Evolutionary conservation across 768 basidiomycete genomes (phyloP).

Genomic region (Hemileccinum rubropunctum): DNA sequence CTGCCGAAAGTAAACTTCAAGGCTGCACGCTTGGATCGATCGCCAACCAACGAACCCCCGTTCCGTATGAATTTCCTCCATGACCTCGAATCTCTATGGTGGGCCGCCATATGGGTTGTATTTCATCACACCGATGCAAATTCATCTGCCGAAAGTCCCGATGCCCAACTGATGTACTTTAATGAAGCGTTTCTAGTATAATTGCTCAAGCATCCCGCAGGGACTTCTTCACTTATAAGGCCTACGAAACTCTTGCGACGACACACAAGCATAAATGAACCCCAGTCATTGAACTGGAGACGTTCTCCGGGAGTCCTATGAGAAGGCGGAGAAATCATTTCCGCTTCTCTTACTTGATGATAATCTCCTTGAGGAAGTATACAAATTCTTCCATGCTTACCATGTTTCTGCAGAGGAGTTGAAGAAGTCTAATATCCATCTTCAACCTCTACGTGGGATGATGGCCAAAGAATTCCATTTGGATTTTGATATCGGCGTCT

Average conservation of each 20-base stretch:
- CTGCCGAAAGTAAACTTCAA: too few relatives aligned
- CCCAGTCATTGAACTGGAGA: background rate
- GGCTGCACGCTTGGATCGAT: too few relatives aligned
- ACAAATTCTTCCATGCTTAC: too few relatives aligned
- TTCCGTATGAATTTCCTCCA: conserved; percentile 16
- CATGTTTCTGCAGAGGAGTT: too few relatives aligned
- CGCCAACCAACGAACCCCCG: too few relatives aligned
- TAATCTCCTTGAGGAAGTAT: background rate
- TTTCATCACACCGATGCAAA: background rate
- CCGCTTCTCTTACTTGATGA: background rate
- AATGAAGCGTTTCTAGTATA: background rate
- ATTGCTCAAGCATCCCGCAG: background rate
- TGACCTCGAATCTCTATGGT: conserved; percentile 15
- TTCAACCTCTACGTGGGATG: too few relatives aligned
- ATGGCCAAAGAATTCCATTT: conserved; percentile 79
- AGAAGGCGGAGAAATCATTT: background rate
- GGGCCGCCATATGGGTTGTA: conserved; percentile 7
- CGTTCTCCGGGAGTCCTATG: background rate
- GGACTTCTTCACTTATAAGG: background rate
- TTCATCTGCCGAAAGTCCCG: background rate
- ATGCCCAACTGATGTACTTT: background rate
- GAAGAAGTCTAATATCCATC: too few relatives aligned
- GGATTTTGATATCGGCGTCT: conserved; percentile 81
- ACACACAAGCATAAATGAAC: background rate
- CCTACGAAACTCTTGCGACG: background rate